Base-by-base conservation (phyloP, 2,329 filamentous ascomycete species). In the Colletotrichum sp. region DNA sequence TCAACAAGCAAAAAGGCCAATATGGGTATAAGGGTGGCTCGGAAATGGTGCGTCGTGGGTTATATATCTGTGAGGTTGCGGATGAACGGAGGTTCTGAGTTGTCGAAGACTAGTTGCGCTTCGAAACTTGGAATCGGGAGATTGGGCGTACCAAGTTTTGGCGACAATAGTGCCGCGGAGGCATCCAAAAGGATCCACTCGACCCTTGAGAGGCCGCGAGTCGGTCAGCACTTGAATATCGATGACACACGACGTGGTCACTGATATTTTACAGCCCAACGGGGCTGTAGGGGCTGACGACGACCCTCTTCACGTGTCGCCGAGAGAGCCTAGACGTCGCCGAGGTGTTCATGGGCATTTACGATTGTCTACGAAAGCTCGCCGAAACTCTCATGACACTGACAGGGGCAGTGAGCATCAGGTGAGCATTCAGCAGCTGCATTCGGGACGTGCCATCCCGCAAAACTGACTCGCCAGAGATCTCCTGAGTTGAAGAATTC, bases 11-110 rank as follows among this genome's bases (percentile, higher is more conserved):
- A 32, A 34, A 32, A 8, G n/a, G 4, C 55, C 26, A 28, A 1
- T 24, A 18, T 21, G 0, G 0, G 55, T 12, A 0, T 59, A 28
- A 18, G 24, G 2, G 21, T 59, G 24, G 8, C 15, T 28, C 21
- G 16, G 18, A 28, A 26, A 16, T 28, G 24, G 55, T 24, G 44
- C n/a, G 44, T 52, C n/a, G 44, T 8, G n/a, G 44, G n/a, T 21
- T 52, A 21, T 52, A 21, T 52, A 52, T 24, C n/a, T 52, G 6
- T 52, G 44, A 52, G 44, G 44, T 21, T 21, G n/a, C 44, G n/a
- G 44, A 52, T 52, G 44, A 21, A 52, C n/a, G 12, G 44, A 49
- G 44, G 10, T 52, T 52, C 2, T 13, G 3, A 5, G 44, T 52
- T 52, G 44, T 21, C 0, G 12, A 52, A 52, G 44, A 2, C 44